phyloP scores from a whole-genome alignment of 176 grass and related monocot genomes.

The Pontederia paniculata region DNA sequence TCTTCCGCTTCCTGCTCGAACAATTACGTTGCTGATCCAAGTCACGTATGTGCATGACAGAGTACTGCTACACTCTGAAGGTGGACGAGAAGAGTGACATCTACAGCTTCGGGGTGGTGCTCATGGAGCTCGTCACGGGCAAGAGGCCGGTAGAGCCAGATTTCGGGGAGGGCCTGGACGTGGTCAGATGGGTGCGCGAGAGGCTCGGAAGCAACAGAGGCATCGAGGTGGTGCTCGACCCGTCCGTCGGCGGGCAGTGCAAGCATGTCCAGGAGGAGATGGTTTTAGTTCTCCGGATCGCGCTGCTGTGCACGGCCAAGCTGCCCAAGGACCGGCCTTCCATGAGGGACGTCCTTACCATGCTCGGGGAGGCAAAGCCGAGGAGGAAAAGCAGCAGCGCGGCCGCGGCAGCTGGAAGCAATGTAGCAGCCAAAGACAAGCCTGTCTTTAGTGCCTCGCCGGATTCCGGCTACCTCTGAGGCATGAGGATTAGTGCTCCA shows the following conservation, averaged over 20 bases:
- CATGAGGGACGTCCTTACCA: conserved; percentile 82
- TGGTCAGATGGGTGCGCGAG: conserved; percentile 75
- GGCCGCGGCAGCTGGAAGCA: conserved; percentile 8
- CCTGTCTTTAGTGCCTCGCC: conserved; percentile 69
- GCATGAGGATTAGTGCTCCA: no score
- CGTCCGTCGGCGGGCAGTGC: conserved; percentile 45
- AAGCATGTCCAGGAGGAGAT: conserved; percentile 90
- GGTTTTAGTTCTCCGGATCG: conserved; percentile 81
- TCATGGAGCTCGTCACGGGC: conserved; percentile 87
- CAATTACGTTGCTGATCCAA: neutral
- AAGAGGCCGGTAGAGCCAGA: conserved; percentile 52
- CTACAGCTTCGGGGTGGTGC: conserved; percentile 91
- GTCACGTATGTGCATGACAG: conserved; percentile 12
- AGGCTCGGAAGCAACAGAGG: conserved; percentile 47
- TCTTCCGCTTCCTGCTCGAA: neutral
- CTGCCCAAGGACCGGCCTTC: conserved; percentile 67
- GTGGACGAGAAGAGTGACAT: conserved; percentile 98
- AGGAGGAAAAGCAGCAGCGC: conserved; percentile 69
- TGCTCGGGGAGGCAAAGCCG: conserved; percentile 91
- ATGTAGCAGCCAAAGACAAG: conserved; percentile 56
- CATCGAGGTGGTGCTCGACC: conserved; percentile 45
- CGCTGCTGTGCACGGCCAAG: conserved; percentile 79
- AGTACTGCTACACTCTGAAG: conserved; percentile 94
- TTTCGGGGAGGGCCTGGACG: conserved; percentile 71
- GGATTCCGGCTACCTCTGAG: conserved; percentile 33